These are phyloP conservation scores for Rosellinia necatrix DNA, from an alignment of 2,329 filamentous ascomycete species.

Conservation along the genomic window DNA sequence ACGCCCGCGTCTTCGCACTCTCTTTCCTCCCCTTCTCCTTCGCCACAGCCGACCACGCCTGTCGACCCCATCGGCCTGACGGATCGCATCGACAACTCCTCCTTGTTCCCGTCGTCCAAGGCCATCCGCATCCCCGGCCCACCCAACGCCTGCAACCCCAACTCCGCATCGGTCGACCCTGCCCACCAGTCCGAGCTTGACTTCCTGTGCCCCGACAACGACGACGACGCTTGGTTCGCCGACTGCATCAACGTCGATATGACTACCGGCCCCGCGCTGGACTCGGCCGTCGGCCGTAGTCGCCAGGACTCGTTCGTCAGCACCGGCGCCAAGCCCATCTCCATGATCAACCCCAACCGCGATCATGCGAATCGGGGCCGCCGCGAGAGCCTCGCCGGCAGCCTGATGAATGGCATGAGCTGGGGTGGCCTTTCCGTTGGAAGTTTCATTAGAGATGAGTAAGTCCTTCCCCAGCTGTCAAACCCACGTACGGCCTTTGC, in stretches of 20 bases:
- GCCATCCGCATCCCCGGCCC: slow-evolving; percentile 43
- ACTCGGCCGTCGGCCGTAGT: slow-evolving; percentile 61
- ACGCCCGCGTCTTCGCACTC: slow-evolving; percentile 48
- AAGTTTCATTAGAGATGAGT: slow-evolving; percentile 98
- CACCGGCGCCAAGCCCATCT: slow-evolving; percentile 68
- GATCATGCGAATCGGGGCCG: slow-evolving; percentile 61
- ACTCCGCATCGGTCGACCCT: slow-evolving; percentile 28
- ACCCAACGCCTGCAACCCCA: slow-evolving; percentile 31
- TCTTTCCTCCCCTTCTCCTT: slow-evolving; percentile 44
- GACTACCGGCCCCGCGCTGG: slow-evolving; percentile 63
- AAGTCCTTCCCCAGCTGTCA: slow-evolving; percentile 52
- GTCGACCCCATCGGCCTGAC: slow-evolving; percentile 41
- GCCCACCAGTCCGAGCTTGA: slow-evolving; percentile 37
- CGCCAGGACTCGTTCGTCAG: slow-evolving; percentile 70
- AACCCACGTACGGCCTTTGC: background rate
- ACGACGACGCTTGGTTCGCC: slow-evolving; percentile 30
- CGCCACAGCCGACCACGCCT: slow-evolving; percentile 52
- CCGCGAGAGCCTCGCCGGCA: slow-evolving; percentile 66
- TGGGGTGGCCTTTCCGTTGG: slow-evolving; percentile 97
- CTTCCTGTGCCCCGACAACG: slow-evolving; percentile 19
- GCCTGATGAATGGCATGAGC: slow-evolving; percentile 82
- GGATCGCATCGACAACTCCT: slow-evolving; percentile 35
- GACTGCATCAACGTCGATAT: slow-evolving; percentile 51
- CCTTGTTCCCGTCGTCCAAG: slow-evolving; percentile 40
- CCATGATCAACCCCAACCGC: slow-evolving; percentile 67